Conservation (phyloP, 192 early-diverging fungal species). For the Umbelopsis isabellina region DNA sequence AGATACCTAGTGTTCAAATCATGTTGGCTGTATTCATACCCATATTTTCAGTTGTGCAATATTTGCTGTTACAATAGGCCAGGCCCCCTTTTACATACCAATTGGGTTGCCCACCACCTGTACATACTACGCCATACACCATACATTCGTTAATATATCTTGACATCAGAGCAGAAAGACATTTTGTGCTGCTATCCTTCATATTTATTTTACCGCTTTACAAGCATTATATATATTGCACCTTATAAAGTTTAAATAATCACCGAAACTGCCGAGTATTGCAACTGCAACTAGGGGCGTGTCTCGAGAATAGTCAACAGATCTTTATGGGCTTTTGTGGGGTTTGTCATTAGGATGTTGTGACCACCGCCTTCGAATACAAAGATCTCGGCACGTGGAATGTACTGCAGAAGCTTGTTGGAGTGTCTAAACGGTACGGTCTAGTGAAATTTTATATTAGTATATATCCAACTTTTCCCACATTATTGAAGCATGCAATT, state of each 20-base stretch:
- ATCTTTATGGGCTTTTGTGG: conserved; percentile 12
- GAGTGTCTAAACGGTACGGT: conserved; percentile 34
- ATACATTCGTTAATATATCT: too few relatives aligned
- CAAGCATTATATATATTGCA: too few relatives aligned
- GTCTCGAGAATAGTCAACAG: conserved; percentile 12
- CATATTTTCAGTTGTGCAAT: conserved; percentile 5
- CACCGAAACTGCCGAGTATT: too few relatives aligned
- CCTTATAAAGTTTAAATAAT: too few relatives aligned
- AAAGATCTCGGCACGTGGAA: conserved; percentile 28
- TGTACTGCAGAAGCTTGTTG: conserved; percentile 13
- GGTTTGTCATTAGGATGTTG: conserved; percentile 35
- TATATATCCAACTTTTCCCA: background rate
- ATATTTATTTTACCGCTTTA: too few relatives aligned
- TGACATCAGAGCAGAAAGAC: too few relatives aligned
- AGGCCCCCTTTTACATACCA: background rate
- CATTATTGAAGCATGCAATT: background rate
- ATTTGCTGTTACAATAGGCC: background rate
- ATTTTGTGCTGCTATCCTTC: too few relatives aligned
- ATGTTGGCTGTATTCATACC: conserved; percentile 3
- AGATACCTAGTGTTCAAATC: conserved; percentile 16
- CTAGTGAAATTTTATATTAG: background rate
- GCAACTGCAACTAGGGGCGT: background rate
- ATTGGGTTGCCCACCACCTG: background rate
- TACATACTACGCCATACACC: too few relatives aligned
- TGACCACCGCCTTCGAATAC: conserved; percentile 32